Evolutionary conservation across 2,329 filamentous ascomycete species (phyloP).

Genomic region (Hypoxylon sp.): DNA sequence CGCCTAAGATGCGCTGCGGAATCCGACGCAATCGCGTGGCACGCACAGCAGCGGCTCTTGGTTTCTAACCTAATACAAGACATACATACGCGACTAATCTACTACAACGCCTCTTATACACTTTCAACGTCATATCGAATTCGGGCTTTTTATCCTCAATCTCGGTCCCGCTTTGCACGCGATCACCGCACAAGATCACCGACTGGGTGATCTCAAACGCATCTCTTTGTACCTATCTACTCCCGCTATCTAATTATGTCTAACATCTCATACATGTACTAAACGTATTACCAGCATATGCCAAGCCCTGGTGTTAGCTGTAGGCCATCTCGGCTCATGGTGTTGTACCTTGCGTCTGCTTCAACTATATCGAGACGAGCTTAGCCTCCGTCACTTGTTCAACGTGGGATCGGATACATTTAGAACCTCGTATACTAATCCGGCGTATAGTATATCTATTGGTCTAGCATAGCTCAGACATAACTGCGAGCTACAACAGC

Average conservation of each 20-base stretch:
- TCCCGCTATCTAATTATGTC: conserved; percentile 15
- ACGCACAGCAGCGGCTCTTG: conserved; percentile 20
- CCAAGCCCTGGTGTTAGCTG: conserved; percentile 25
- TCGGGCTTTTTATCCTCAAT: background rate
- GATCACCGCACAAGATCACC: conserved; percentile 24
- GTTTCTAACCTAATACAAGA: conserved; percentile 20
- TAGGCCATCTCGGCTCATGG: conserved; percentile 10
- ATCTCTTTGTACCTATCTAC: conserved; percentile 17
- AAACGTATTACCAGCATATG: conserved; percentile 9
- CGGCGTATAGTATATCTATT: conserved; percentile 18
- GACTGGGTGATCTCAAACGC: conserved; percentile 10
- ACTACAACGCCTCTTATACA: conserved; percentile 10
- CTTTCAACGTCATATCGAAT: conserved; percentile 27
- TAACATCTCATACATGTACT: conserved; percentile 2
- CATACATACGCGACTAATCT: conserved; percentile 14
- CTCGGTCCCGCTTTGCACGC: conserved; percentile 9
- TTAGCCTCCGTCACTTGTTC: too few relatives aligned
- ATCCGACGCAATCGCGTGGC: conserved; percentile 35
- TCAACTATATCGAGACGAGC: conserved; percentile 31
- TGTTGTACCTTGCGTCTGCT: conserved; percentile 22
- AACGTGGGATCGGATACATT: conserved; percentile 8
- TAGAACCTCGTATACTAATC: conserved; percentile 27
- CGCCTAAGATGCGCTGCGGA: conserved; percentile 20
- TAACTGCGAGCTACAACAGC: conserved; percentile 13
- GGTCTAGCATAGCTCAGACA: conserved; percentile 6